phyloP scores from a whole-genome alignment of 225 moss, liverwort and hornwort genomes.

The Marchantia polymorpha region DNA sequence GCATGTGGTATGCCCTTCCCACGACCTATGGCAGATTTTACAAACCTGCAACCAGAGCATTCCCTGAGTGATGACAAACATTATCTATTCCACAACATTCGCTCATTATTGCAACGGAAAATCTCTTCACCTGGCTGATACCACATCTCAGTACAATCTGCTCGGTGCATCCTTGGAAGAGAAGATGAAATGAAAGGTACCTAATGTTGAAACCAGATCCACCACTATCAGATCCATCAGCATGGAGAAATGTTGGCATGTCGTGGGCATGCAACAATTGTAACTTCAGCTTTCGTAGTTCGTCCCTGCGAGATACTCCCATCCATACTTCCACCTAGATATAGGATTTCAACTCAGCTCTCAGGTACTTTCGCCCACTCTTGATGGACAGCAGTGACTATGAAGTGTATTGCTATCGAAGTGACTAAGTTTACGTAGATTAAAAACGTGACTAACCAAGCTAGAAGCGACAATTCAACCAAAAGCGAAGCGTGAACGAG shows the following conservation, averaged over 20 bases:
- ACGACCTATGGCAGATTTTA: slow-evolving; percentile 72
- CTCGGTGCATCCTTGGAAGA: neutral
- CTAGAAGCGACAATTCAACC: no score
- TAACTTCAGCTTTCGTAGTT: slow-evolving; percentile 70
- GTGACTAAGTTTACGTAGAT: no score
- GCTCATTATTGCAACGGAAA: neutral
- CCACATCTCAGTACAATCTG: neutral
- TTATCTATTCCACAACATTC: neutral
- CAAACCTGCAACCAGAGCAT: slow-evolving; percentile 50
- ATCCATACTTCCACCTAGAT: slow-evolving; percentile 88
- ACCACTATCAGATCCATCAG: slow-evolving; percentile 87
- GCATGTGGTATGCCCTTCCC: slow-evolving; percentile 87
- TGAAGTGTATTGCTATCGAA: no score
- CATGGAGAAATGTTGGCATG: slow-evolving; percentile 71
- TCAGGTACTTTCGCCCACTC: neutral
- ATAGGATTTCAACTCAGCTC: neutral
- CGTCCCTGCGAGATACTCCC: slow-evolving; percentile 78
- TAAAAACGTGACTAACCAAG: no score
- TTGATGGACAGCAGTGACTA: no score
- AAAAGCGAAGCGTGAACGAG: no score
- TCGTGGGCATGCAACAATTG: slow-evolving; percentile 75
- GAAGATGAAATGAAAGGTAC: neutral
- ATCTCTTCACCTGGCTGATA: neutral
- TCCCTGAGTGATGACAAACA: neutral
- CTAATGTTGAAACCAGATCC: slow-evolving; percentile 70